A percentile compares a stretch with the other conserved stretches of the same genome.
phyloP scores from a whole-genome alignment of 163 green algal species.

The Coccomyxa subellipsoidea region DNA sequence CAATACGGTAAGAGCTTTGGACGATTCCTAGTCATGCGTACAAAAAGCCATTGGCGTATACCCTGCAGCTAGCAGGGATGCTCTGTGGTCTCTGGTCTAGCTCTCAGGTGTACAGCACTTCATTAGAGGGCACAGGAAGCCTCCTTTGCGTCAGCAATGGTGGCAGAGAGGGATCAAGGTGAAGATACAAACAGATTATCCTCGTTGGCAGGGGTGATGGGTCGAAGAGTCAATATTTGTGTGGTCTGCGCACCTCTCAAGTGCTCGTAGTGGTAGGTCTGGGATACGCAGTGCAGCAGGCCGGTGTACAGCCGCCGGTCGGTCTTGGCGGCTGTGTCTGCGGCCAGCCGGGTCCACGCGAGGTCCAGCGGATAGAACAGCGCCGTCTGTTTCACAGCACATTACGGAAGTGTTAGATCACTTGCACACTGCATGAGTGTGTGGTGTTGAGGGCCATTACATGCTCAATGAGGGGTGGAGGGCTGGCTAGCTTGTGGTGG shows the following conservation, averaged over 20 bases:
- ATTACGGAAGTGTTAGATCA: neutral
- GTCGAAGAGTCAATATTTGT: too few relatives aligned
- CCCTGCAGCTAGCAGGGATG: neutral
- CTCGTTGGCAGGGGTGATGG: too few relatives aligned
- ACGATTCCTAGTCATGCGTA: neutral
- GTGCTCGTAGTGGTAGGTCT: conserved; percentile 23
- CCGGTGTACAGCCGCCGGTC: conserved; percentile 26
- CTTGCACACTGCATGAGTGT: too few relatives aligned
- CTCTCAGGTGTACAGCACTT: too few relatives aligned
- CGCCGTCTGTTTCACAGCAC: neutral
- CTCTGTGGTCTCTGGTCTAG: too few relatives aligned
- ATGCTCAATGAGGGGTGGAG: too few relatives aligned
- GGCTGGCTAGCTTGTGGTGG: too few relatives aligned
- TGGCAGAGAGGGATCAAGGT: too few relatives aligned
- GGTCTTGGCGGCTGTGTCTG: conserved; percentile 2
- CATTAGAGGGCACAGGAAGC: too few relatives aligned
- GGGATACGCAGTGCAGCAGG: conserved; percentile 24
- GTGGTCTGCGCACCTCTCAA: conserved; percentile 9
- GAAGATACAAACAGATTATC: too few relatives aligned
- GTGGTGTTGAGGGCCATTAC: too few relatives aligned
- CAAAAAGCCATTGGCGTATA: neutral
- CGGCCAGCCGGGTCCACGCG: conserved; percentile 22
- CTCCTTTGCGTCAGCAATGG: too few relatives aligned
- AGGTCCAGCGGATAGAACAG: conserved; percentile 31
- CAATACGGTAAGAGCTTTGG: neutral